Percentiles rank a stretch among this genome's conserved stretches.
Evolutionary conservation across 108 stramenopile genomes (phyloP).

Genomic region (Pseudonitzschia multistriata): DNA sequence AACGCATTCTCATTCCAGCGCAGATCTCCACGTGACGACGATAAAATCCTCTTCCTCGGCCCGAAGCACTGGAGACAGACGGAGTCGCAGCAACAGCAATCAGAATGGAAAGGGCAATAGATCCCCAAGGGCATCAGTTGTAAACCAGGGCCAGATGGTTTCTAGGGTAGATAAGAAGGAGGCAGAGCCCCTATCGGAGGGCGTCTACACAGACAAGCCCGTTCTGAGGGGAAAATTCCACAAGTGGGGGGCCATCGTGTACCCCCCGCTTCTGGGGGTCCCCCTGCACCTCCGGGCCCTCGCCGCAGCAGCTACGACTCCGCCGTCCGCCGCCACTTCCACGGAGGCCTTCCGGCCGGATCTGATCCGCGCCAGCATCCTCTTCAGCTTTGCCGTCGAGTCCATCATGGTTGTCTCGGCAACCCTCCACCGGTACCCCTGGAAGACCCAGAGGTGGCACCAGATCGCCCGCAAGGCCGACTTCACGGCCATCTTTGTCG

Average conservation of each 20-base stretch:
- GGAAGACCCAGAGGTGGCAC: neutral
- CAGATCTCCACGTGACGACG: too few relatives aligned
- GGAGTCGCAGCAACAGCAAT: too few relatives aligned
- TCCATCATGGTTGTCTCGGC: slow-evolving; percentile 4
- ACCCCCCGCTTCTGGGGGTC: neutral
- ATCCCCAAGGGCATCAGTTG: too few relatives aligned
- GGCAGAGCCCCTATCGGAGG: neutral
- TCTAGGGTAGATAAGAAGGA: neutral
- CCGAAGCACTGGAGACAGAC: too few relatives aligned
- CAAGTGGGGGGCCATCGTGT: slow-evolving; percentile 5
- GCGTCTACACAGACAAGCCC: slow-evolving; percentile 3
- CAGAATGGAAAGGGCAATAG: too few relatives aligned
- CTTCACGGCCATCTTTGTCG: slow-evolving; percentile 8
- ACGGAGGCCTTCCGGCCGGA: neutral
- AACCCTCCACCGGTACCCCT: slow-evolving; percentile 1
- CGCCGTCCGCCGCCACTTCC: neutral
- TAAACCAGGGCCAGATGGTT: too few relatives aligned
- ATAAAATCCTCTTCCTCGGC: too few relatives aligned
- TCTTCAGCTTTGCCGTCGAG: slow-evolving; percentile 3
- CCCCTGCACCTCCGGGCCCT: neutral
- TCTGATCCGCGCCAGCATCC: neutral
- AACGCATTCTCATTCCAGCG: too few relatives aligned
- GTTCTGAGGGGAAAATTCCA: slow-evolving; percentile 1
- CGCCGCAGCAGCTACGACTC: neutral
- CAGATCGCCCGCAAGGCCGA: neutral